phyloP scores from a whole-genome alignment of 2,329 filamentous ascomycete species.

The Nannizziopsis arthrosporioides region DNA sequence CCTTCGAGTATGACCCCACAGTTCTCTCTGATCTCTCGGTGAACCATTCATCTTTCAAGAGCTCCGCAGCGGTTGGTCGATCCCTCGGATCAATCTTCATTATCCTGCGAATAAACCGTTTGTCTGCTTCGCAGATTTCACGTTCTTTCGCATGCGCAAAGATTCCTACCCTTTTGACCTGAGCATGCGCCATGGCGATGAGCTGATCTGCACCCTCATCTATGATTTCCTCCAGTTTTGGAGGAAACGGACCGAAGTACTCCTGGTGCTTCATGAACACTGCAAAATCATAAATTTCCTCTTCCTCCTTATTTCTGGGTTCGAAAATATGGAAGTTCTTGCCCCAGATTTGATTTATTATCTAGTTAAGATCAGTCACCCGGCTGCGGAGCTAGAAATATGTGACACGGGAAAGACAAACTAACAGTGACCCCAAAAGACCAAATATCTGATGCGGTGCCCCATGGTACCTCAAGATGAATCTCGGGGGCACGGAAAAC shows the following conservation, averaged over 20 bases:
- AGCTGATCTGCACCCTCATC: slow-evolving; percentile 11
- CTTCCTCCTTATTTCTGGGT: slow-evolving; percentile 11
- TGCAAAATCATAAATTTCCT: slow-evolving; percentile 18
- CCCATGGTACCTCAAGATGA: slow-evolving; percentile 15
- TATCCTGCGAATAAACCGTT: slow-evolving; percentile 31
- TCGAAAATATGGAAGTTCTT: slow-evolving; percentile 17
- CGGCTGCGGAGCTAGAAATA: slow-evolving; percentile 2
- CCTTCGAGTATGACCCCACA: neutral
- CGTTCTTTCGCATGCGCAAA: slow-evolving; percentile 18
- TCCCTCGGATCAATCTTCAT: slow-evolving; percentile 37
- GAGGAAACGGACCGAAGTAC: slow-evolving; percentile 16
- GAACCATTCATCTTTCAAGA: slow-evolving; percentile 10
- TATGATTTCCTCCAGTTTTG: slow-evolving; percentile 20
- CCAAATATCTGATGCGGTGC: slow-evolving; percentile 16
- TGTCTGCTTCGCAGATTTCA: slow-evolving; percentile 25
- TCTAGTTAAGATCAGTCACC: slow-evolving; percentile 9
- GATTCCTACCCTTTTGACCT: slow-evolving; percentile 19
- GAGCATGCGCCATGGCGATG: slow-evolving; percentile 13
- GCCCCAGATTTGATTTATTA: slow-evolving; percentile 16
- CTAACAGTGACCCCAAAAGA: slow-evolving; percentile 16
- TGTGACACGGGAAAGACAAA: neutral
- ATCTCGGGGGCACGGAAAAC: slow-evolving; percentile 17
- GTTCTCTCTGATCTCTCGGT: neutral
- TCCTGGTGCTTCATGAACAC: slow-evolving; percentile 16
- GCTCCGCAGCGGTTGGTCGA: slow-evolving; percentile 27